Percentiles rank a stretch among this genome's conserved stretches.
Conservation (phyloP, 768 basidiomycete genomes). For the Suillus clintonianus region DNA sequence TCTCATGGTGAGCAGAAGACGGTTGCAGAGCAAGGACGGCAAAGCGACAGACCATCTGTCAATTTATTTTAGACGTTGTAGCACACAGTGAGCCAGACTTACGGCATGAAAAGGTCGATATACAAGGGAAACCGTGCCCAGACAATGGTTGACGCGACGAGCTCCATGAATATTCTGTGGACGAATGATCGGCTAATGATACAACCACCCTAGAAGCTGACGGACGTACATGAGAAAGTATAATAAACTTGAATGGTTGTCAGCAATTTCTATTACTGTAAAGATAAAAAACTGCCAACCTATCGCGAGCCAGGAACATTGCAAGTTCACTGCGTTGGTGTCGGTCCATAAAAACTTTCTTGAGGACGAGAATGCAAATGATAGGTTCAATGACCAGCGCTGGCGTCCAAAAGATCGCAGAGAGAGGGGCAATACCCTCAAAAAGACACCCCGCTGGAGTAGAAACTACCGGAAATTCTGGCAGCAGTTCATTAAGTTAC, state of each 20-base stretch:
- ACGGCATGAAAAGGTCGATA: slow-evolving; percentile 26
- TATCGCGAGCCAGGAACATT: slow-evolving; percentile 10
- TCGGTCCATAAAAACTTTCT: slow-evolving; percentile 13
- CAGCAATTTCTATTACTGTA: background rate
- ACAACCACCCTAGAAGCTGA: background rate
- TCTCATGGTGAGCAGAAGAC: slow-evolving; percentile 26
- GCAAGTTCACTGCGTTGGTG: slow-evolving; percentile 4
- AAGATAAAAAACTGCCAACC: slow-evolving; percentile 6
- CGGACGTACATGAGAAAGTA: slow-evolving; percentile 23
- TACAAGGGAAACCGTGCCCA: slow-evolving; percentile 19
- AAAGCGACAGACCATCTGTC: slow-evolving; percentile 26
- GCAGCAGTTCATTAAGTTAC: background rate
- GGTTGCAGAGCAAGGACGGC: slow-evolving; percentile 24
- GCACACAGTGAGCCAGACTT: slow-evolving; percentile 3
- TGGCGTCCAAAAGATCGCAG: slow-evolving; percentile 26
- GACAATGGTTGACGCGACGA: slow-evolving; percentile 17
- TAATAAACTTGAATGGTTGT: slow-evolving; percentile 13
- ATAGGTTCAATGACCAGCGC: slow-evolving; percentile 26
- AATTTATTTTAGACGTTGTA: background rate
- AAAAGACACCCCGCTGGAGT: slow-evolving; percentile 24
- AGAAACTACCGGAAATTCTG: slow-evolving; percentile 21
- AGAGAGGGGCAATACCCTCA: slow-evolving; percentile 15
- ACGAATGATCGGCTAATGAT: background rate
- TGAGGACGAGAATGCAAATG: slow-evolving; percentile 21
- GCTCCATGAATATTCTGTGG: slow-evolving; percentile 19